Evolutionary conservation across 2,329 filamentous ascomycete genomes (phyloP).

Genomic region (Whalleya microplaca): DNA sequence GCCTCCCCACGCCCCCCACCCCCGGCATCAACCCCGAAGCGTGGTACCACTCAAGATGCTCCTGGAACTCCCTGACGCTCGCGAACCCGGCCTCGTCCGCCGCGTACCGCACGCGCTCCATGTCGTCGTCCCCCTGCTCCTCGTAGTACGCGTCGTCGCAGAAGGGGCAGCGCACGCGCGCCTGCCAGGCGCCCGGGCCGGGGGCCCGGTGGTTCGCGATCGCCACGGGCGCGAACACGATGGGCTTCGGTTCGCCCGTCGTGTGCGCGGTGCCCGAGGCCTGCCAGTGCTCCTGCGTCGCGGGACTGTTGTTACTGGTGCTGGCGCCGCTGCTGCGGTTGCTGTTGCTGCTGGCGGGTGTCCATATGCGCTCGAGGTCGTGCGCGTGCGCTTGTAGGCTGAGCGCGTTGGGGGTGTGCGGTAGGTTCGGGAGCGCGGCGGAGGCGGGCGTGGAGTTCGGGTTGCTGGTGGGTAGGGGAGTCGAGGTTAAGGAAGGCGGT

Average conservation of each 20-base stretch:
- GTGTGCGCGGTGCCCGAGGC: constrained; percentile 49
- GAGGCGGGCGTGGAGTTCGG: too few relatives aligned
- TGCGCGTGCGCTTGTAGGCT: too few relatives aligned
- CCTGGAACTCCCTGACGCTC: constrained; percentile 52
- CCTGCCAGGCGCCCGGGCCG: constrained; percentile 53
- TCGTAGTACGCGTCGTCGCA: constrained; percentile 58
- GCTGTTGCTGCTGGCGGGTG: neutral
- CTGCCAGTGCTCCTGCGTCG: constrained; percentile 53
- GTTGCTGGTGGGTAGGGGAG: too few relatives aligned
- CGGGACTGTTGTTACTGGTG: constrained; percentile 23
- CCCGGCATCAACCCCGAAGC: constrained; percentile 31
- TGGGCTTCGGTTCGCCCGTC: constrained; percentile 49
- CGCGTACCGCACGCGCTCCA: constrained; percentile 51
- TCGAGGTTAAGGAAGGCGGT: too few relatives aligned
- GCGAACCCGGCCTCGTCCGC: constrained; percentile 54
- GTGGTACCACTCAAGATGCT: constrained; percentile 63
- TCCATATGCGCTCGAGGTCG: too few relatives aligned
- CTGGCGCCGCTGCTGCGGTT: constrained; percentile 20
- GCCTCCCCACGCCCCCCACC: constrained; percentile 38
- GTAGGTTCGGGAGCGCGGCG: too few relatives aligned
- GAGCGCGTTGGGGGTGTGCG: too few relatives aligned
- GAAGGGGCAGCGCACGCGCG: constrained; percentile 56
- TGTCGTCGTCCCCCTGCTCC: constrained; percentile 54
- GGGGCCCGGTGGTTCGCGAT: constrained; percentile 62
- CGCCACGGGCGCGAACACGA: constrained; percentile 61